Percentiles rank a stretch among this genome's conserved stretches.
Conservation (phyloP, 495 filamentous ascomycete genomes). For the Neurospora discreta region DNA sequence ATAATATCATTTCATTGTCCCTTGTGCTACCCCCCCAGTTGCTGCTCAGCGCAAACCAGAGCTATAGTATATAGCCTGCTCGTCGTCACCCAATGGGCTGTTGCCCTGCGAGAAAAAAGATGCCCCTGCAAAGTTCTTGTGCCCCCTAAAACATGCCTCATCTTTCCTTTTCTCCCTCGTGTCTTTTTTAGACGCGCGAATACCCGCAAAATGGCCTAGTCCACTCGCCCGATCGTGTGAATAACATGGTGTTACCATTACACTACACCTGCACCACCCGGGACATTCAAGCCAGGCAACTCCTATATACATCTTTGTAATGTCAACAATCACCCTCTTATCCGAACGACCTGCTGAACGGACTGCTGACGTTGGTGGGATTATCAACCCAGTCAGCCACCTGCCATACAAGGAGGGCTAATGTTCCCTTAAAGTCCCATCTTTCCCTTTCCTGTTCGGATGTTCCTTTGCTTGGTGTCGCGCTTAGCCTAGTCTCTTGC, state of each 20-base stretch:
- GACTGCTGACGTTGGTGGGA: neutral
- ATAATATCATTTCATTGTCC: slow-evolving; percentile 16
- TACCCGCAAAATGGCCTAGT: neutral
- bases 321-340: neutral
- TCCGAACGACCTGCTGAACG: neutral
- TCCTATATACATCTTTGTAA: neutral
- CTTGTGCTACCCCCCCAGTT: slow-evolving; percentile 17
- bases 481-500: neutral
- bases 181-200: slow-evolving; percentile 11
- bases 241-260: neutral
- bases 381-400: neutral
- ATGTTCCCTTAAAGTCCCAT: neutral
- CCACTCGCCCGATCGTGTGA: neutral
- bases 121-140: slow-evolving; percentile 7
- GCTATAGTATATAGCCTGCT: slow-evolving; percentile 16
- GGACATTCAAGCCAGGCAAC: neutral
- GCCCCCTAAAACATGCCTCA: neutral
- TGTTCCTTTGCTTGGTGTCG: neutral
- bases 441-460: neutral
- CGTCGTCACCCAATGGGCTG: slow-evolving; percentile 11
- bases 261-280: neutral
- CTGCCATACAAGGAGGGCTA: neutral
- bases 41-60: slow-evolving; percentile 14
- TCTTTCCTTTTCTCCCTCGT: neutral
- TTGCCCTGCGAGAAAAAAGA: neutral